A percentile compares a stretch with the other conserved stretches of the same genome.
phyloP scores from a whole-genome alignment of 78 protist genomes.

The Dictyostelium firmibasis region DNA sequence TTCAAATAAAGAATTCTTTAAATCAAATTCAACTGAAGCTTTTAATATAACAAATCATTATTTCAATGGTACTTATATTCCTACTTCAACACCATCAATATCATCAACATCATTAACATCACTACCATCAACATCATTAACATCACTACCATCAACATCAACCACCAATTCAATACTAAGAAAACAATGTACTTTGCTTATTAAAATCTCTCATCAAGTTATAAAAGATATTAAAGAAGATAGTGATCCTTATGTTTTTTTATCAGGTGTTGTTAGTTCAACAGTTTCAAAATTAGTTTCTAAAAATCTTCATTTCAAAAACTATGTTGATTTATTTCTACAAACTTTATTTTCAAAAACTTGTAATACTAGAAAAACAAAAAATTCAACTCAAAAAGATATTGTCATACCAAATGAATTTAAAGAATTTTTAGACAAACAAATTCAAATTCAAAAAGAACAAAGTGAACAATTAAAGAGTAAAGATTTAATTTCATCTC shows the following conservation, averaged over 20 bases:
- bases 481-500: not conserved
- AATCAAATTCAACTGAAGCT: not conserved
- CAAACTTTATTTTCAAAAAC: not conserved
- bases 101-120: not conserved
- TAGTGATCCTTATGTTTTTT: not conserved
- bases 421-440: not conserved
- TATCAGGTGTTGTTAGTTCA: not conserved
- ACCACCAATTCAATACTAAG: not conserved
- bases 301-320: not conserved
- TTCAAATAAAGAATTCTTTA: not conserved
- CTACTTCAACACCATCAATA: not conserved
- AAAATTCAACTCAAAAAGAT: not conserved
- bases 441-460: not conserved
- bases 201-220: not conserved
- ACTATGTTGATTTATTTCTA: not conserved
- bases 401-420: not conserved
- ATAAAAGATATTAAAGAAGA: not conserved
- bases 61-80: not conserved
- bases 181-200: not conserved
- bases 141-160: not conserved
- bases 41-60: not conserved
- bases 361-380: not conserved
- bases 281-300: not conserved
- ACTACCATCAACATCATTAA: no score
- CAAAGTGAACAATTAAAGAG: not conserved